Evolutionary conservation across 2,329 filamentous ascomycete species (phyloP).

Genomic region (Botrytis byssoidea): DNA sequence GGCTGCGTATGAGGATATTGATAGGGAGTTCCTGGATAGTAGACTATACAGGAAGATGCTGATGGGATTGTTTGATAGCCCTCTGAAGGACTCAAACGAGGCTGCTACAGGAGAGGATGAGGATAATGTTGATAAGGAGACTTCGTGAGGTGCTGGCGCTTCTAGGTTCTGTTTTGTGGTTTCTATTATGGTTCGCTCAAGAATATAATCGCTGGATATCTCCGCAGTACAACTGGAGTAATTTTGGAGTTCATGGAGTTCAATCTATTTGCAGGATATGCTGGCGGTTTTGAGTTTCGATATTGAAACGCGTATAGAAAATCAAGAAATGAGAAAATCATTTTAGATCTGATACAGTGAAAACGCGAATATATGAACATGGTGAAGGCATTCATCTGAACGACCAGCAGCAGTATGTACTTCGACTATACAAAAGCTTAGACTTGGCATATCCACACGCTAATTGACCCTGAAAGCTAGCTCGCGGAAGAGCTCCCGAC

Average conservation of each 20-base stretch:
- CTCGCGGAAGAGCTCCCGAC: not conserved
- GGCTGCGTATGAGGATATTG: conserved; percentile 17
- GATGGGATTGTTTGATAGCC: conserved; percentile 16
- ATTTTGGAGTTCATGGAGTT: not conserved
- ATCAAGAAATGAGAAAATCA: not conserved
- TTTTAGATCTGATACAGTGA: not conserved
- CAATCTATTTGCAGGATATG: not conserved
- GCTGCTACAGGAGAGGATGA: not conserved
- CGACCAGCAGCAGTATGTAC: not conserved
- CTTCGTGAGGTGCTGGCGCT: not conserved
- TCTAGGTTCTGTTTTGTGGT: not conserved
- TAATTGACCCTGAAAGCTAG: not conserved
- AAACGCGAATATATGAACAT: not conserved
- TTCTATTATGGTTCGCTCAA: not conserved
- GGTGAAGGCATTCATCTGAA: not conserved
- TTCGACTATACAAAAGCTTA: not conserved
- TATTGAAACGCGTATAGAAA: not conserved
- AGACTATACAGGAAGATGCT: conserved; percentile 17
- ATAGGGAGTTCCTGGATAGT: conserved; percentile 17
- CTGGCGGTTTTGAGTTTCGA: not conserved
- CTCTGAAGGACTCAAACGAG: not conserved
- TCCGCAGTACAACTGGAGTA: not conserved
- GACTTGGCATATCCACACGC: not conserved
- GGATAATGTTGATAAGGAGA: not conserved
- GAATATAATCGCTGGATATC: not conserved